Conservation (phyloP, 192 early-diverging fungal genomes). For the Mortierella hygrophila region DNA sequence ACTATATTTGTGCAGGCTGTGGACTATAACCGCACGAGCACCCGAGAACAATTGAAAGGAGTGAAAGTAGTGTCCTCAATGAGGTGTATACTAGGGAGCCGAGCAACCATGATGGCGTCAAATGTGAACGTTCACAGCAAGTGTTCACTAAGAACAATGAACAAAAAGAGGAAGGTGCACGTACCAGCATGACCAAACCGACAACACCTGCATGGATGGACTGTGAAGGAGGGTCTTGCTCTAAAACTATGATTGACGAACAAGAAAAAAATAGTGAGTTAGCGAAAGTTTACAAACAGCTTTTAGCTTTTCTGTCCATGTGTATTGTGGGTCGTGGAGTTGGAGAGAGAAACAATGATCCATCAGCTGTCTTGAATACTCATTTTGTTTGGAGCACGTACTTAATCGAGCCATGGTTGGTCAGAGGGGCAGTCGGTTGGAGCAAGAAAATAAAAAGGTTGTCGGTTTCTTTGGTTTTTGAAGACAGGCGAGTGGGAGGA, state of each 20-base stretch:
- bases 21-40: background rate
- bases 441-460: background rate
- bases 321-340: background rate
- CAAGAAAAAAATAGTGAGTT: background rate
- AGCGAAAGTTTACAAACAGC: background rate
- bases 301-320: background rate
- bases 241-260: slow-evolving; percentile 18
- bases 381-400: background rate
- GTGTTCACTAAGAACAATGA: background rate
- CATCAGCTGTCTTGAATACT: background rate
- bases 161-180: slow-evolving; percentile 13
- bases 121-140: background rate
- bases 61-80: background rate
- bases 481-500: background rate
- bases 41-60: background rate
- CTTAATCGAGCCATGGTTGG: background rate
- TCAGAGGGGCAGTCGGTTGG: too few relatives aligned
- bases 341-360: background rate
- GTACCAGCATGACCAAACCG: slow-evolving; percentile 48
- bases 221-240: slow-evolving; percentile 40
- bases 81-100: background rate
- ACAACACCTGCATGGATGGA: slow-evolving; percentile 35
- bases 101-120: background rate
- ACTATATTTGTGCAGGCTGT: background rate
- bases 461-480: background rate